Conservation (phyloP, 2,329 filamentous ascomycete genomes). For the Allantophomopsis lycopodina region DNA sequence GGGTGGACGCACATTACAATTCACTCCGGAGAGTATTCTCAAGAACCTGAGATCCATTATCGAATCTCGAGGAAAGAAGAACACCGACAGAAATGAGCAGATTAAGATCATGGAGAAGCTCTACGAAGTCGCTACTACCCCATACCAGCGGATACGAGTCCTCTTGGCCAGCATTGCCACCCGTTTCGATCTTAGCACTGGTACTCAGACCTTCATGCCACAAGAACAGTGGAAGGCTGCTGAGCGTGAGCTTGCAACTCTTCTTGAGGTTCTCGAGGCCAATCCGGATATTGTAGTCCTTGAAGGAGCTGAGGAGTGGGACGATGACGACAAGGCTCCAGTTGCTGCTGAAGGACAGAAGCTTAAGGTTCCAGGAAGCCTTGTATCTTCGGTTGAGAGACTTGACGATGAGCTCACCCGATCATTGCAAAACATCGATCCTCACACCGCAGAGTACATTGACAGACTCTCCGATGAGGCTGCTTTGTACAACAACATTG, state of each 20-base stretch:
- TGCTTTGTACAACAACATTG: slow-evolving; percentile 80
- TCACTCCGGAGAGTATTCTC: slow-evolving; percentile 94
- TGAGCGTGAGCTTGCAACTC: slow-evolving; percentile 67
- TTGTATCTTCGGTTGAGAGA: slow-evolving; percentile 88
- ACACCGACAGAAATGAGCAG: slow-evolving; percentile 88
- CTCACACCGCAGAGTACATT: slow-evolving; percentile 97
- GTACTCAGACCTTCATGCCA: slow-evolving; percentile 71
- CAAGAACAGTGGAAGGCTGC: slow-evolving; percentile 95
- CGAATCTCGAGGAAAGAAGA: slow-evolving; percentile 96
- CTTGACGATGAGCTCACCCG: slow-evolving; percentile 94
- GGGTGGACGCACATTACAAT: slow-evolving; percentile 77
- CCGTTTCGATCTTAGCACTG: slow-evolving; percentile 81
- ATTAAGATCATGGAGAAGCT: slow-evolving; percentile 97
- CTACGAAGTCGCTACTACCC: slow-evolving; percentile 72
- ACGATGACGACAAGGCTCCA: slow-evolving; percentile 92
- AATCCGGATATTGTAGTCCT: slow-evolving; percentile 74
- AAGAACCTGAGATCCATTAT: slow-evolving; percentile 90
- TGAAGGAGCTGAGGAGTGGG: slow-evolving; percentile 94
- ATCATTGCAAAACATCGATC: slow-evolving; percentile 95
- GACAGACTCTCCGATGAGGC: slow-evolving; percentile 88
- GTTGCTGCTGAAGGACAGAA: slow-evolving; percentile 58
- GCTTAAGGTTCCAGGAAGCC: slow-evolving; percentile 84
- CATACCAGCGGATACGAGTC: slow-evolving; percentile 89
- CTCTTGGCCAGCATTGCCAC: slow-evolving; percentile 86
- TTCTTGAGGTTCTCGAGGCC: slow-evolving; percentile 67